Percentiles rank a stretch among this genome's conserved stretches.
phyloP scores from a whole-genome alignment of 805 yeast species.

The Yarrowia deformans region DNA sequence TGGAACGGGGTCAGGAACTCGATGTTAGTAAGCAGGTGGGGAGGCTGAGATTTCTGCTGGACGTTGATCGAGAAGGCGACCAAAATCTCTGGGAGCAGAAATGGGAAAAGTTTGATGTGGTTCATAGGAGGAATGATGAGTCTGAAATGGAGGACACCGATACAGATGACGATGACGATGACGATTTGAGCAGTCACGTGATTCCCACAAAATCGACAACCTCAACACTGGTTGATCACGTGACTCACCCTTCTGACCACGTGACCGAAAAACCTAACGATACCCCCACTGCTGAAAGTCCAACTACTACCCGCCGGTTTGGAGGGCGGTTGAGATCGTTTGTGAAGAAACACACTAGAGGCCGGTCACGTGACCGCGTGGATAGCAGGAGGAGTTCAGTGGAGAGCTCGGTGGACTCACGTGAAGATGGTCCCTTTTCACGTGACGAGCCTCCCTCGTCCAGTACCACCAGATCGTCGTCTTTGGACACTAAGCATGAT shows the following conservation, averaged over 20 bases:
- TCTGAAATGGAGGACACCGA: background rate
- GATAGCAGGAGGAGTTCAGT: too few species aligned
- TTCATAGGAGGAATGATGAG: background rate
- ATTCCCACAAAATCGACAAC: too few species aligned
- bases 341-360: background rate
- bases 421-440: background rate
- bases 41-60: conserved; percentile 6
- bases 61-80: conserved; percentile 23
- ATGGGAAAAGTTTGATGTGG: background rate
- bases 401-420: background rate
- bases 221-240: too few species aligned
- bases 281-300: background rate
- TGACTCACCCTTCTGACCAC: background rate
- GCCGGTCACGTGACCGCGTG: background rate
- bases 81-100: conserved; percentile 29
- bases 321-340: background rate
- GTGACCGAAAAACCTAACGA: background rate
- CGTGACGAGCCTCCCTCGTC: too few species aligned
- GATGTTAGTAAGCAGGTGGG: conserved; percentile 17
- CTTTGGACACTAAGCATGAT: too few species aligned
- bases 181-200: too few species aligned
- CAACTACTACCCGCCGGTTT: background rate
- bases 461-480: too few species aligned
- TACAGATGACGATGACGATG: background rate
- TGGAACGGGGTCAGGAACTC: conserved; percentile 10